These are phyloP conservation scores for Trametes punicea DNA, from an alignment of 768 basidiomycete genomes.

Conservation along the genomic window DNA sequence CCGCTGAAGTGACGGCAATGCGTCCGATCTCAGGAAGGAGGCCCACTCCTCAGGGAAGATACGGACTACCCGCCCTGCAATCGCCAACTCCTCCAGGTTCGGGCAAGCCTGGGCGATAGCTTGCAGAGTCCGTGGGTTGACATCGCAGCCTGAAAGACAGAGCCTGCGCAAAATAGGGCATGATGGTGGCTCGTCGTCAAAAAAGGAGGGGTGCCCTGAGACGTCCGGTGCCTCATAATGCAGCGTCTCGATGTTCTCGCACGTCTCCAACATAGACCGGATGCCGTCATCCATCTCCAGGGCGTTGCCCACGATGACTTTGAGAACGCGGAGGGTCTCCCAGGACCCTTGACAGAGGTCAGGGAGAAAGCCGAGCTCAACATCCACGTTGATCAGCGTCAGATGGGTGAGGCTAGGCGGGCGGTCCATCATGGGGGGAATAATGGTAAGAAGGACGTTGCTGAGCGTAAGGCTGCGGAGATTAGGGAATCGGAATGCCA, in stretches of 20 bases:
- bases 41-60: conserved; percentile 41
- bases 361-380: conserved; percentile 40
- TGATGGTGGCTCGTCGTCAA: conserved; percentile 29
- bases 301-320: conserved; percentile 34
- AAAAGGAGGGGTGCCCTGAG: conserved; percentile 28
- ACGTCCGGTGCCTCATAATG: conserved; percentile 39
- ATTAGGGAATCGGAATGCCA: conserved; percentile 44
- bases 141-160: conserved; percentile 40
- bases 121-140: conserved; percentile 36
- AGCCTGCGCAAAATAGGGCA: conserved; percentile 37
- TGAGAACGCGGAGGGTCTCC: conserved; percentile 35
- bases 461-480: conserved; percentile 43
- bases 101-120: conserved; percentile 35
- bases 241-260: conserved; percentile 38
- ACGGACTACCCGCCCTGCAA: conserved; percentile 40
- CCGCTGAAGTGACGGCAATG: conserved; percentile 33
- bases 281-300: conserved; percentile 41
- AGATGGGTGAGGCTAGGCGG: conserved; percentile 37
- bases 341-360: conserved; percentile 36
- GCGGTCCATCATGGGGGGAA: conserved; percentile 34
- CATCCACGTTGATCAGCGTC: conserved; percentile 42
- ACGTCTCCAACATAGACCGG: conserved; percentile 38
- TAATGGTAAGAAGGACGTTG: conserved; percentile 43
- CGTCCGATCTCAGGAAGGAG: conserved; percentile 36
- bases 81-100: conserved; percentile 39